Base-by-base conservation (phyloP, 2,329 filamentous ascomycete species). In the Fusarium xylarioides region DNA sequence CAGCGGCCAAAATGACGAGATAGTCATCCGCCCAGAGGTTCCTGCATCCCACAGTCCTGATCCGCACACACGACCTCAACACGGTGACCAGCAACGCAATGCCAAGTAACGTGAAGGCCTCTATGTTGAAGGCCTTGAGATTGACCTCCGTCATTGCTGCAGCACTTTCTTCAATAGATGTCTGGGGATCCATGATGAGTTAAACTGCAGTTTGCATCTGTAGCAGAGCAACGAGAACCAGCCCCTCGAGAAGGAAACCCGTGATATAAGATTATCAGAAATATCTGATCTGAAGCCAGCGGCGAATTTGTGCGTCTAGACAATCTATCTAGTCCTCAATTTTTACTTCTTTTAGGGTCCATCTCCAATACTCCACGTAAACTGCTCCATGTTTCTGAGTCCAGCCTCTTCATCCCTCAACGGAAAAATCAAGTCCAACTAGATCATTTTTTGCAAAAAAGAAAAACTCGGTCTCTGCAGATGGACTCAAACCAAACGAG, bases 1-100 rank as follows among this genome's bases (percentile, higher is more conserved):
- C 87, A 67, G 84, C 83, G 10, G 86, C 88, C 23, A 89, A n/a
- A 49, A 86, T 79, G 80, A 90, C 89, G 35, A 91, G 76, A 73
- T 88, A 90, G 68, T 92, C 90, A 77, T 91, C 90, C 2, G 84
- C 81, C 71, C 85, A 83, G 62, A 91, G 84, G n/a, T 83, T 82
- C 62, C 79, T 81, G 42, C 85, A 80, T 19, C 89, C 89, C 4
- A 86, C 85, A 16, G 82, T 79, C 37, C 77, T 81, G 72, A 86
- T 81, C 52, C 90, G 83, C 15, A 87, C 84, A 57, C 83, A 85
- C 4, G 85, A 84, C 37, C 90, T 84, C 16, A 91, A 74, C 12
- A 77, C 76, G 18, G 90, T 89, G 50, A 89, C 74, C 37, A 84
- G 59, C 23, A 88, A 78, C 11, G 85, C 88, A 30, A 90, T 73